These are phyloP conservation scores for Trametes cubensis DNA, from an alignment of 768 basidiomycete genomes.

Conservation along the genomic window DNA sequence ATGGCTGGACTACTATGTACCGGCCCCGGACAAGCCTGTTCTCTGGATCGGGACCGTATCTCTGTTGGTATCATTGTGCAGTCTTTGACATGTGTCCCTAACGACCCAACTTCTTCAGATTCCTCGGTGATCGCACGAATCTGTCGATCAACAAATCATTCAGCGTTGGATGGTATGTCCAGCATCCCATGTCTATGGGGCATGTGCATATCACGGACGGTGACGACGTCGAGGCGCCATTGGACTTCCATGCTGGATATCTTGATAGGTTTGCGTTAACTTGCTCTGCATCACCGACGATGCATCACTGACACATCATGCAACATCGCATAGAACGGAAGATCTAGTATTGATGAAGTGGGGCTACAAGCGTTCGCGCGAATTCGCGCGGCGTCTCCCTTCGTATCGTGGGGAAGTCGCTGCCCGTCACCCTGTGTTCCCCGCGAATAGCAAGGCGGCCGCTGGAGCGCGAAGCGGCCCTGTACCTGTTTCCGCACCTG, in stretches of 20 bases:
- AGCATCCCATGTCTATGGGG: conserved; percentile 52
- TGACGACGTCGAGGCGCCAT: conserved; percentile 42
- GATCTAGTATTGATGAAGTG: conserved; percentile 48
- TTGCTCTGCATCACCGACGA: not conserved
- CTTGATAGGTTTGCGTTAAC: conserved; percentile 44
- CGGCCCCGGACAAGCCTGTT: conserved; percentile 59
- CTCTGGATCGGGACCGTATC: conserved; percentile 45
- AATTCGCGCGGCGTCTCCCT: conserved; percentile 57
- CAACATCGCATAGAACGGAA: conserved; percentile 32
- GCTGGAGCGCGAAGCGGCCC: conserved; percentile 24
- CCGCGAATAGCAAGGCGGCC: conserved; percentile 31
- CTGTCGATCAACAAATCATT: conserved; percentile 33
- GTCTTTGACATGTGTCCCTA: not conserved
- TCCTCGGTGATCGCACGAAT: conserved; percentile 24
- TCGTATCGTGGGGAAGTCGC: conserved; percentile 40
- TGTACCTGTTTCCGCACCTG: conserved; percentile 32
- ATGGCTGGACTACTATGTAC: conserved; percentile 55
- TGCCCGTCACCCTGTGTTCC: conserved; percentile 36
- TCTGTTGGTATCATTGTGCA: conserved; percentile 37
- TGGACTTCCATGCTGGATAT: conserved; percentile 50
- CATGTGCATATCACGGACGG: conserved; percentile 51
- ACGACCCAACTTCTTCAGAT: conserved; percentile 26
- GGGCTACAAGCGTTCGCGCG: conserved; percentile 58
- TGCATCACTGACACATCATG: not conserved
- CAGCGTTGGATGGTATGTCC: conserved; percentile 34